A percentile compares a stretch with the other conserved stretches of the same genome.
Conservation (phyloP, 768 basidiomycete genomes). For the button mushroom (Agaricus bisporus) region DNA sequence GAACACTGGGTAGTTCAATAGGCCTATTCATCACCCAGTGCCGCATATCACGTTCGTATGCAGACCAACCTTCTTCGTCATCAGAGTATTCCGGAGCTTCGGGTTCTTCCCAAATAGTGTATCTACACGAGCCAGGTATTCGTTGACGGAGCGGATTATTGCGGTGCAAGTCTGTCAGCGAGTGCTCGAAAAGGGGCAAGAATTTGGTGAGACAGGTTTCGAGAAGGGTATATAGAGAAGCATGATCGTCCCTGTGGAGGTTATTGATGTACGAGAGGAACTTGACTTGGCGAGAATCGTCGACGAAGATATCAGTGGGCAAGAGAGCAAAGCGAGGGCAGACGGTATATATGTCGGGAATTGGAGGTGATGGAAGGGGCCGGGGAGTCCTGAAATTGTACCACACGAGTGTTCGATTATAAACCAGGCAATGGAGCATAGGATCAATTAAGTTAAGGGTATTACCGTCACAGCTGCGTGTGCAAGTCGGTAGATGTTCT, state of each 20-base stretch:
- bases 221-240: slow-evolving; percentile 25
- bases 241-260: slow-evolving; percentile 29
- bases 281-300: slow-evolving; percentile 21
- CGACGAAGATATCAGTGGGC: slow-evolving; percentile 37
- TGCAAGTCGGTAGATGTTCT: slow-evolving; percentile 3
- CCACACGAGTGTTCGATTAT: slow-evolving; percentile 30
- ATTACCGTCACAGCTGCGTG: slow-evolving; percentile 15
- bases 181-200: slow-evolving; percentile 46
- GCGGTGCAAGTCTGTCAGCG: slow-evolving; percentile 45
- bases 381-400: slow-evolving; percentile 17
- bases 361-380: slow-evolving; percentile 23
- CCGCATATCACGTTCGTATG: slow-evolving; percentile 35
- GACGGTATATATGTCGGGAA: slow-evolving; percentile 31
- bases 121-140: slow-evolving; percentile 34
- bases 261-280: slow-evolving; percentile 52
- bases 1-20: slow-evolving; percentile 39
- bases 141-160: slow-evolving; percentile 39
- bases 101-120: slow-evolving; percentile 42
- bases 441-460: slow-evolving; percentile 34
- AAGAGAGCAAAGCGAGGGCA: slow-evolving; percentile 34
- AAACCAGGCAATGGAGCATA: slow-evolving; percentile 31
- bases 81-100: slow-evolving; percentile 43
- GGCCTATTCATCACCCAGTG: slow-evolving; percentile 39
- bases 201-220: slow-evolving; percentile 27
- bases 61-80: slow-evolving; percentile 41